Conservation (phyloP, 768 basidiomycete species). For the Zangia roseola region DNA sequence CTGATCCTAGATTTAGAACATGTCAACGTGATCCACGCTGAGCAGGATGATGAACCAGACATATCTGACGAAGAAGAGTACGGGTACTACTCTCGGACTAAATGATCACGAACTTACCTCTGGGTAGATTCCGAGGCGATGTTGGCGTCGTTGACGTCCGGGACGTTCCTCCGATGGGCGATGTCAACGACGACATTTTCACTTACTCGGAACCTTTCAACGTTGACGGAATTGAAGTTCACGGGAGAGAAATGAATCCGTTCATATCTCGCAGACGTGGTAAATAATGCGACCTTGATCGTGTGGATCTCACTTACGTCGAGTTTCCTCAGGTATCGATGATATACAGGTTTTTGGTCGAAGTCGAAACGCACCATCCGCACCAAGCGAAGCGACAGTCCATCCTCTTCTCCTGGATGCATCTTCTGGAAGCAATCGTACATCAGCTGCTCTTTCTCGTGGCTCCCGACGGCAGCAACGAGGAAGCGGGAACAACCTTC, state of each 20-base stretch:
- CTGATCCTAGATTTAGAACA: constrained; percentile 33
- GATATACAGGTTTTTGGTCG: constrained; percentile 65
- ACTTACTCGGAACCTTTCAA: constrained; percentile 54
- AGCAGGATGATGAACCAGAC: constrained; percentile 61
- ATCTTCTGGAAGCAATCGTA: constrained; percentile 44
- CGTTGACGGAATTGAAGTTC: constrained; percentile 43
- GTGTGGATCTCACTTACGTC: background rate
- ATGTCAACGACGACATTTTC: constrained; percentile 48
- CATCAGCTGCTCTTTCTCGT: constrained; percentile 45
- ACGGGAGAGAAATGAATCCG: constrained; percentile 38
- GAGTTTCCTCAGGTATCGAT: constrained; percentile 42
- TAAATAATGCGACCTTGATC: constrained; percentile 2
- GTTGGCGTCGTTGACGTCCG: constrained; percentile 38
- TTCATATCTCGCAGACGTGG: constrained; percentile 54
- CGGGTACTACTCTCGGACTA: constrained; percentile 17
- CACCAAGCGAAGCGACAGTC: constrained; percentile 66
- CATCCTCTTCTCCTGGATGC: constrained; percentile 82
- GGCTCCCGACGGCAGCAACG: constrained; percentile 56
- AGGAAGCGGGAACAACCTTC: constrained; percentile 44
- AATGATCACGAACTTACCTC: constrained; percentile 14
- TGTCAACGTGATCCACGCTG: constrained; percentile 61
- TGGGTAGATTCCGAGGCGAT: constrained; percentile 40
- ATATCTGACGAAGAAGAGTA: constrained; percentile 70
- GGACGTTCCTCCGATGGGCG: constrained; percentile 29
- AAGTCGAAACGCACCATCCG: constrained; percentile 46